Evolutionary conservation across 106 monocot species (phyloP), one percentile per base, ranked within the genome.

Genomic region (Agapanthus africanus): DNA sequence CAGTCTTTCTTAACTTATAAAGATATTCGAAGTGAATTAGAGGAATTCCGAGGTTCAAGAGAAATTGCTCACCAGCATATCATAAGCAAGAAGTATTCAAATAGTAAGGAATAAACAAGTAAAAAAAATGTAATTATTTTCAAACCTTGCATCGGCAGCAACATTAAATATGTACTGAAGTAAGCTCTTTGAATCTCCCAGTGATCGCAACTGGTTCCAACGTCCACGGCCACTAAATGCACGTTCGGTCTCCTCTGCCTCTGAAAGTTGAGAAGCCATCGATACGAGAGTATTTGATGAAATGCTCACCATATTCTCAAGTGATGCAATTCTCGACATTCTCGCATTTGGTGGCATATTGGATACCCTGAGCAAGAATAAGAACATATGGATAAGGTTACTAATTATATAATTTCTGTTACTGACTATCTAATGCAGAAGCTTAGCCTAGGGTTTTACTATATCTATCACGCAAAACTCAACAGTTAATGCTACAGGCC

Each of bases 221-320:
- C 91, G 79, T 22, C 91, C 88, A 67, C 86, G 86, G 0, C 83
- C 79, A 65, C 78, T 73, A 73, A 97, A 91, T 52, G 82, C 73
- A 37, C 86, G 81, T 68, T 97, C 95, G 59, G 88, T 68, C 63
- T 97, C 95, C 80, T 97, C 95, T 7, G 95, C 95, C 50, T 97
- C 91, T 44, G 91, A 91, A 66, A 97, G 86, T 66, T 97, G 95
- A 18, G 91, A 91, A 80, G 91, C 91, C 91, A 92, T 91, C 11
- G 91, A 86, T 27, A 91, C 84, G 46, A 97, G 82, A 31, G 89
- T 78, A 70, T 86, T 87, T 69, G 95, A 97, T 69, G 95, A 91
- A 46, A 97, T 86, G 63, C 68, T 82, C 61, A 97, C 82, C 95
- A 97, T 89, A 76, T 84, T 97, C 77, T 97, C 95, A 27, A 97